phyloP scores from a whole-genome alignment of 2,329 filamentous ascomycete species.

The Fusarium miscanthi region DNA sequence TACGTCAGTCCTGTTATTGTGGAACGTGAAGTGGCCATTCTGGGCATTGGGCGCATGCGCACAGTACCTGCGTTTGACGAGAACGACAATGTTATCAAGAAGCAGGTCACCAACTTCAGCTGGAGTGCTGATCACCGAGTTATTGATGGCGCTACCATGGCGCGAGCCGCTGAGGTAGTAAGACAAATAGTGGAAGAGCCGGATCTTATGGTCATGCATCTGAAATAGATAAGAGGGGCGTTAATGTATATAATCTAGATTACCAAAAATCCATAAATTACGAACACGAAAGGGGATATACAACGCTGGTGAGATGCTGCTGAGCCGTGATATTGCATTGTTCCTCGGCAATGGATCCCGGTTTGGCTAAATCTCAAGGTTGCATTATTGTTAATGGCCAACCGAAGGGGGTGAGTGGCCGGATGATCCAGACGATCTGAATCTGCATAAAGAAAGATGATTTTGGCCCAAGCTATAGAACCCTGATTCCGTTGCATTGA shows the following conservation, averaged over 20 bases:
- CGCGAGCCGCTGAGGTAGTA: slow-evolving; percentile 86
- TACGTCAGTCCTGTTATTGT: slow-evolving; percentile 94
- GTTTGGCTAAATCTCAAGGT: background rate
- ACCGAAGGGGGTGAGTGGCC: background rate
- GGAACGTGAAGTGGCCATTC: slow-evolving; percentile 88
- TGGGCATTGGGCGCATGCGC: slow-evolving; percentile 86
- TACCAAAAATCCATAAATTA: background rate
- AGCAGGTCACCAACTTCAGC: slow-evolving; percentile 88
- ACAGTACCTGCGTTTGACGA: slow-evolving; percentile 82
- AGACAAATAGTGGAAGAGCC: slow-evolving; percentile 83
- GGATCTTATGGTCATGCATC: slow-evolving; percentile 84
- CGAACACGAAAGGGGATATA: background rate
- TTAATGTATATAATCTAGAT: slow-evolving; percentile 19
- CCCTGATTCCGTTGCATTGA: slow-evolving; percentile 7
- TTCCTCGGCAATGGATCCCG: background rate
- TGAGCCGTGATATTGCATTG: slow-evolving; percentile 7
- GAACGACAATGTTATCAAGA: slow-evolving; percentile 71
- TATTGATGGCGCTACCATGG: slow-evolving; percentile 94
- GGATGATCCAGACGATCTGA: background rate
- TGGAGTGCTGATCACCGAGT: slow-evolving; percentile 97
- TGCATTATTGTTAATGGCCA: background rate
- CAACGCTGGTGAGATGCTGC: background rate
- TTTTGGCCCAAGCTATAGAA: background rate
- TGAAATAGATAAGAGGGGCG: slow-evolving; percentile 66
- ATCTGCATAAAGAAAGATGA: background rate